Percentiles rank a stretch among this genome's conserved stretches.
These are phyloP conservation scores for Emericellopsis terricola DNA, from an alignment of 495 filamentous ascomycete species.

Conservation along the genomic window DNA sequence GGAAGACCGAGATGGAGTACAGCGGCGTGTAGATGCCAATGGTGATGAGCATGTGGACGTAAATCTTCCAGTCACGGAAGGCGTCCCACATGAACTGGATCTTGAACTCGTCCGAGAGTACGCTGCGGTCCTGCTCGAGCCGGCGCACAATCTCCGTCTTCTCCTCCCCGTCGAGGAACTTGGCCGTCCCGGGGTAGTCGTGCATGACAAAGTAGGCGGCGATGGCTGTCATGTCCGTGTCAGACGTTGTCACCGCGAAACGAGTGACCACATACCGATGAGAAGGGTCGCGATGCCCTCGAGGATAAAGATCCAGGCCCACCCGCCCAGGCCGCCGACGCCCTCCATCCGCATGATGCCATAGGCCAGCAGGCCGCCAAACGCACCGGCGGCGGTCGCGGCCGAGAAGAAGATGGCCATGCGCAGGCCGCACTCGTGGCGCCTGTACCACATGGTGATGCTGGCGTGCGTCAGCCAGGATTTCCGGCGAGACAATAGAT, in stretches of 20 bases:
- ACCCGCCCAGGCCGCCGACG: conserved; percentile 26
- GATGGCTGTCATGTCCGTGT: conserved; percentile 14
- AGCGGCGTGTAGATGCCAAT: conserved; percentile 26
- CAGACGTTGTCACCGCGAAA: conserved; percentile 20
- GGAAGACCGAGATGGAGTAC: conserved; percentile 59
- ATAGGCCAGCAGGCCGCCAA: conserved; percentile 40
- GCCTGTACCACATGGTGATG: conserved; percentile 54
- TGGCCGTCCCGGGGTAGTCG: conserved; percentile 39
- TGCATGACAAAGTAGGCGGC: conserved; percentile 33
- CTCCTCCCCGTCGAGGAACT: conserved; percentile 32
- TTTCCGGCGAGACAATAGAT: neutral
- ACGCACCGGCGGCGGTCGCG: conserved; percentile 41
- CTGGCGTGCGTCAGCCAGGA: conserved; percentile 9
- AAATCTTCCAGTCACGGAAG: conserved; percentile 48
- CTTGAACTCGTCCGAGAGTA: conserved; percentile 51
- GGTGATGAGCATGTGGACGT: conserved; percentile 21
- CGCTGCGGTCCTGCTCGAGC: conserved; percentile 35
- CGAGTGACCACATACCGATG: neutral
- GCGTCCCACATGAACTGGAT: conserved; percentile 50
- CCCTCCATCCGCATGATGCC: neutral
- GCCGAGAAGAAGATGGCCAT: conserved; percentile 43
- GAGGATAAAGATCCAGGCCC: conserved; percentile 58
- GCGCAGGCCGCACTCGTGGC: conserved; percentile 37
- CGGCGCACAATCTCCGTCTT: conserved; percentile 27
- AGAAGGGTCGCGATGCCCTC: conserved; percentile 15